Evolutionary conservation across 208 protist species (phyloP), one percentile per base, ranked within the genome.

Genomic region (Leishmania braziliensis): DNA sequence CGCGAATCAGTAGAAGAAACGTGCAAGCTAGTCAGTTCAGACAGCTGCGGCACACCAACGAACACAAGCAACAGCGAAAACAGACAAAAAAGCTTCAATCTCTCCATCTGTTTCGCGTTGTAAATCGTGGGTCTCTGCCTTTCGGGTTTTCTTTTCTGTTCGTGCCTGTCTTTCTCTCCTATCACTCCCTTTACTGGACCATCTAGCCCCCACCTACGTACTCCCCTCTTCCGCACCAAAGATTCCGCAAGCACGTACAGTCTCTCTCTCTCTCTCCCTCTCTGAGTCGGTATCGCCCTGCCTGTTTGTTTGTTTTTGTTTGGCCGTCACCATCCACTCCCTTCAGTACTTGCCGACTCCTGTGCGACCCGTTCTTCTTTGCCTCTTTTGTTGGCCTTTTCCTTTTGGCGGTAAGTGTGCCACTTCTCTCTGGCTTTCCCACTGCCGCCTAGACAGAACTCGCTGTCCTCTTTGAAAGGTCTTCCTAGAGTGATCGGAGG

Each of bases 261-360:
- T 46, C n/a, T 79, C 62, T 36, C 36, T 73, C 70, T 77, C 36
- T 77, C 54, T 80, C 78, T 63, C 65, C 63, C 68, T 9, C 62
- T 33, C 39, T 68, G 53, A 12, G 33, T 80, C 12, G 63, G 29
- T 43, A 0, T 63, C 54, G 3, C 26, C 60, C 20, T 58, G n/a
- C 78, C 43, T 46, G 10, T 54, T 72, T 50, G 26, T 56, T 14
- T 74, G 12, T 12, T 43, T 81, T 23, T 20, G 77, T 65, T 14
- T 54, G 36, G 10, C 36, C 23, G 26, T n/a, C 18, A 60, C 23
- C 12, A 75, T 16, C 18, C 23, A 66, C 63, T 33, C 63, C n/a
- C 63, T 68, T 14, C 5, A 23, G 63, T 43, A 20, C 63, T 29
- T 26, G 14, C 33, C 14, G 29, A 23, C 63, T 33, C n/a, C 63